Evolutionary conservation across 139 green algal species (phyloP), one percentile per base, ranked within the genome.

Genomic region (Chlamydomonas applanata): DNA sequence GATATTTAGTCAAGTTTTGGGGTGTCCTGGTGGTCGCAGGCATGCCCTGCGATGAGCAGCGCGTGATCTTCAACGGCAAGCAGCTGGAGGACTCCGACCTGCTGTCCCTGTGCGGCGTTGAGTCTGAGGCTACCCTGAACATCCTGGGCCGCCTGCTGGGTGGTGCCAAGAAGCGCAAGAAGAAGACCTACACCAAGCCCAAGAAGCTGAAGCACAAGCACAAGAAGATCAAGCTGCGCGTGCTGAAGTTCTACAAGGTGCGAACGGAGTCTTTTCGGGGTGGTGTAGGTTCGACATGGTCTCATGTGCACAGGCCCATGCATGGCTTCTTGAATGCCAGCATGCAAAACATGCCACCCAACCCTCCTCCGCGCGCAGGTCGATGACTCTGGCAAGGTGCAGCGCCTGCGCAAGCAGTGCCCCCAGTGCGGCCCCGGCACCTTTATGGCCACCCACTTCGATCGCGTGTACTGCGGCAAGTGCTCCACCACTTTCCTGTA

Each of bases 121-220:
- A 87, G 53, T 93, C 97, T 56, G 91, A 94, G 66, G 85, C 80
- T 59, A 94, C 90, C 22, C 83, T 97, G 56, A 89, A 97, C 79
- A 77, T 90, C 59, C 83, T 96, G 74, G 78, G 95, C 40, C 84
- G 95, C 61, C 89, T 99, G 81, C 85, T 97, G 61, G 94, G 96
- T 88, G 96, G 95, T 83, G 95, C 83, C 76, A 99, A 99, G 94
- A 99, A 99, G 93, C 85, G 95, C 78, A 99, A 99, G 90, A 99
- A 99, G 91, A 99, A 99, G 94, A 96, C 87, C 27, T 99, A 98
- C 94, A 98, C 95, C 86, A 99, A 98, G 92, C 95, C 95, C 79
- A 99, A 99, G 94, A 99, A 99, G 95, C 83, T 91, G 79, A 98
- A 98, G 94, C 95, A 99, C 92, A 97, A 97, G 93, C 94, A 98